phyloP scores from a whole-genome alignment of 73 alveolate species.

The Diophrys sp. region DNA sequence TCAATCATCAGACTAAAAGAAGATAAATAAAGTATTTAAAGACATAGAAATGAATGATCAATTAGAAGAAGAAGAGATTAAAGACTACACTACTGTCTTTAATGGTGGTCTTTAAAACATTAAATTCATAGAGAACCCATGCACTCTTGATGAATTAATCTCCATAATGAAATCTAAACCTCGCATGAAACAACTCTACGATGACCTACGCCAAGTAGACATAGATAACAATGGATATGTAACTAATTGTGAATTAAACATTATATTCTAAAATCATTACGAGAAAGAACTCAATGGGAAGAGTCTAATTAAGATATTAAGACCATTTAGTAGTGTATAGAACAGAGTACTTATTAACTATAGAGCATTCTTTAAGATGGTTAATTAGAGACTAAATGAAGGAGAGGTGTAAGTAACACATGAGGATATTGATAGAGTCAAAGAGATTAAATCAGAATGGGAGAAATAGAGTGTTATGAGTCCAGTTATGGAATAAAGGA shows the following conservation, averaged over 20 bases:
- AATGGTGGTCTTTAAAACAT: background rate
- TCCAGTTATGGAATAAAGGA: background rate
- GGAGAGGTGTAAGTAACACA: background rate
- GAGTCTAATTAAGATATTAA: constrained; percentile 22
- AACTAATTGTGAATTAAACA: constrained; percentile 23
- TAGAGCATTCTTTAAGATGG: constrained; percentile 5
- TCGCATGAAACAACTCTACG: constrained; percentile 12
- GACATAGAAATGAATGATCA: constrained; percentile 10
- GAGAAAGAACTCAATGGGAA: constrained; percentile 39
- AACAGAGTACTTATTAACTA: constrained; percentile 41
- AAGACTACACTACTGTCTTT: background rate
- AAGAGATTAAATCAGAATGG: background rate
- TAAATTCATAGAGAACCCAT: background rate
- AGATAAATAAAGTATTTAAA: constrained; percentile 21
- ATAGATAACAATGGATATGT: constrained; percentile 36
- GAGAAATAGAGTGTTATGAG: background rate
- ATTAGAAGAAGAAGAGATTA: background rate
- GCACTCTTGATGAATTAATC: constrained; percentile 19
- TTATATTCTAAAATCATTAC: constrained; percentile 25
- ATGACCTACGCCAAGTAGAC: constrained; percentile 31
- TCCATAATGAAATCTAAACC: constrained; percentile 8
- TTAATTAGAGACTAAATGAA: constrained; percentile 5
- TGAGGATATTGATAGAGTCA: background rate
- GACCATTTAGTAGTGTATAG: constrained; percentile 31
- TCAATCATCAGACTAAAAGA: constrained; percentile 8